Evolutionary conservation across 1,139 yeast genomes (phyloP).

Genomic region (Yamadazyma spencermartinsiae): DNA sequence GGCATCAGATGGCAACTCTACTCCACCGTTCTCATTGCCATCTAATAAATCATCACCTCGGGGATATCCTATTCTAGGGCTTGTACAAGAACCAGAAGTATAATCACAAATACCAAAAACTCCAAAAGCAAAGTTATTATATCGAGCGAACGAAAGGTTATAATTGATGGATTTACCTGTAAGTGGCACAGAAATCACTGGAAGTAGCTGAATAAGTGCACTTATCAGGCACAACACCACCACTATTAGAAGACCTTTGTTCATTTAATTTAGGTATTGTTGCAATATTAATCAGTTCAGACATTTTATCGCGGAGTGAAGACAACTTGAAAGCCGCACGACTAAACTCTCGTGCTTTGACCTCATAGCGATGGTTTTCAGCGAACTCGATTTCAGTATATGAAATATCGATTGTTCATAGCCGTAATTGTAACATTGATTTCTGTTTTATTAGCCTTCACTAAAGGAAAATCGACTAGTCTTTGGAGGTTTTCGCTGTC

Average conservation of each 20-base stretch:
- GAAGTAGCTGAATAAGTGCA: conserved; percentile 39
- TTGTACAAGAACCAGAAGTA: conserved; percentile 27
- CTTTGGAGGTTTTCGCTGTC: neutral
- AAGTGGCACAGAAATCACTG: conserved; percentile 47
- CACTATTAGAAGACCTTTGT: conserved; percentile 27
- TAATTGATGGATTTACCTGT: conserved; percentile 24
- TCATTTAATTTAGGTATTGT: too few relatives aligned
- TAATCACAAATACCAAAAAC: conserved; percentile 47
- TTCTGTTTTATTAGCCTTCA: conserved; percentile 5
- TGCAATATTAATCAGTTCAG: too few relatives aligned
- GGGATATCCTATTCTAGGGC: conserved; percentile 41
- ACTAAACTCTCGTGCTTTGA: neutral
- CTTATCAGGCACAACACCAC: conserved; percentile 28
- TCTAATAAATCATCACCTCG: conserved; percentile 10
- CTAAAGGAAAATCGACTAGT: neutral
- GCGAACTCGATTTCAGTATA: conserved; percentile 2
- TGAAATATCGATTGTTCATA: conserved; percentile 1
- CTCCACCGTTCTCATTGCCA: conserved; percentile 24
- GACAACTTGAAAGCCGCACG: too few relatives aligned
- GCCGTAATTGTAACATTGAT: conserved; percentile 8
- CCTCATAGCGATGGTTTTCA: neutral
- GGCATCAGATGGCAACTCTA: conserved; percentile 42
- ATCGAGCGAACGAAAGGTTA: conserved; percentile 30
- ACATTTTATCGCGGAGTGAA: too few relatives aligned
- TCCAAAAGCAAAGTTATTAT: conserved; percentile 39